These are phyloP conservation scores for Bipolaris oryzae DNA, from an alignment of 2,329 filamentous ascomycete genomes.

Conservation along the genomic window DNA sequence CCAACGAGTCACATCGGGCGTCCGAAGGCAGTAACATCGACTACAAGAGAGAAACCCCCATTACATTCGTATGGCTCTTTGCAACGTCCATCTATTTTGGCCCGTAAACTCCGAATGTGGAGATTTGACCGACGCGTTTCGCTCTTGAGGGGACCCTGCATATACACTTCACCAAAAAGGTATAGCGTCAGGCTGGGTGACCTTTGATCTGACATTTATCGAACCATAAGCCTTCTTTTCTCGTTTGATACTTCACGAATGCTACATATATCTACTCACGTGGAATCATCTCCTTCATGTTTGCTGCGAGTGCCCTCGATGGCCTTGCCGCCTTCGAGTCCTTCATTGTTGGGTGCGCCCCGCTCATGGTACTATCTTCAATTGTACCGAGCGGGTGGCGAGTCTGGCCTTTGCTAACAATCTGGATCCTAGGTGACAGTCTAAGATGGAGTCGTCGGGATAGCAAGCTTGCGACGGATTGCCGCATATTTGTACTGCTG, in stretches of 20 bases:
- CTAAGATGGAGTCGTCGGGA: constrained; percentile 27
- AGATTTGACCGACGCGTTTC: constrained; percentile 1
- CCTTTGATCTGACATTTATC: constrained; percentile 13
- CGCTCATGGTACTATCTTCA: constrained; percentile 10
- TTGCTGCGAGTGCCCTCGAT: constrained; percentile 13
- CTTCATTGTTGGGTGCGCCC: constrained; percentile 9
- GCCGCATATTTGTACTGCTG: constrained; percentile 21
- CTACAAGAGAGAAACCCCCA: background rate
- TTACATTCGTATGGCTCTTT: background rate
- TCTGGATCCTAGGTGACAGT: constrained; percentile 27
- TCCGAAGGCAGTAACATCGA: background rate
- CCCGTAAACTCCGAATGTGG: background rate
- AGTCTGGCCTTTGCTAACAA: constrained; percentile 26
- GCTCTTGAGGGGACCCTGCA: constrained; percentile 19
- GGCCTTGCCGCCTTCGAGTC: constrained; percentile 20
- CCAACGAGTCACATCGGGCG: background rate
- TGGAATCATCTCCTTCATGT: constrained; percentile 19
- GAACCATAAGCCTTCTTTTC: constrained; percentile 8
- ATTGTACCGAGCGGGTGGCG: constrained; percentile 16
- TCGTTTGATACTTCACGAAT: constrained; percentile 4
- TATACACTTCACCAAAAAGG: constrained; percentile 26
- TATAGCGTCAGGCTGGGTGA: constrained; percentile 24
- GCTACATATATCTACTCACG: constrained; percentile 11
- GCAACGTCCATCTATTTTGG: background rate
- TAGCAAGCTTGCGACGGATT: constrained; percentile 28